Base-by-base conservation (phyloP, 345 rosid genomes). In the Populus pruinosa region DNA sequence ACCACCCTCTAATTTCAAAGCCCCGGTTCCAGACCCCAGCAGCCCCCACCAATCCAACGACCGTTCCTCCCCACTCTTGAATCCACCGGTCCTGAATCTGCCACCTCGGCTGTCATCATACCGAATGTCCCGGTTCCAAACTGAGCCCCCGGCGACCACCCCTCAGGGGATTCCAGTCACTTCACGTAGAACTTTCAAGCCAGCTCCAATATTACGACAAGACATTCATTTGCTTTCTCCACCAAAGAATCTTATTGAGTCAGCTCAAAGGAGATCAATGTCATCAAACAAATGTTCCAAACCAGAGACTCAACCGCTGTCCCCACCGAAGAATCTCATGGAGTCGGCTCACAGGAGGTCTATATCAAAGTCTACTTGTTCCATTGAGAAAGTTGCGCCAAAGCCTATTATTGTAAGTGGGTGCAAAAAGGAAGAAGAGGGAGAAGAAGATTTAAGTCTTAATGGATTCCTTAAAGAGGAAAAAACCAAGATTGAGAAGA, bases 391-490 rank as follows among this genome's bases (percentile, higher is more conserved):
- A 74, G 76, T 77, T 67, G 76, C 73, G 21, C 88, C 79, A 2
- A 77, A 56, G 39, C 67, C 35, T 55, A 66, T 69, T 55, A 66
- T 69, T 25, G 31, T 20, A 75, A 44, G 74, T 35, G 84, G 75
- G 20, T 10, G 39, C 77, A 62, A 67, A 31, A 80, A 78, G 75
- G 86, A 87, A 72, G 84, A 67, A 8, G 79, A 83, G 14, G 74
- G 66, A 41, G 79, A 39, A 17, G 38, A 25, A 66, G 79, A 75
- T 5, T 20, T 80, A 39, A 73, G 87, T 39, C 75, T 89, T 25
- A 89, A 87, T 73, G 85, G 69, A 41, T 91, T 91, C 76, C 87
- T 89, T 23, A 87, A 86, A 71, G 84, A 83, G 35, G 89, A 88
- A 72, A 88, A 85, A 70, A 72, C 67, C 78, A 83, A 82, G 84